Evolutionary conservation across 129 eudicot species (phyloP).

Genomic region (Flaveria sonorensis): DNA sequence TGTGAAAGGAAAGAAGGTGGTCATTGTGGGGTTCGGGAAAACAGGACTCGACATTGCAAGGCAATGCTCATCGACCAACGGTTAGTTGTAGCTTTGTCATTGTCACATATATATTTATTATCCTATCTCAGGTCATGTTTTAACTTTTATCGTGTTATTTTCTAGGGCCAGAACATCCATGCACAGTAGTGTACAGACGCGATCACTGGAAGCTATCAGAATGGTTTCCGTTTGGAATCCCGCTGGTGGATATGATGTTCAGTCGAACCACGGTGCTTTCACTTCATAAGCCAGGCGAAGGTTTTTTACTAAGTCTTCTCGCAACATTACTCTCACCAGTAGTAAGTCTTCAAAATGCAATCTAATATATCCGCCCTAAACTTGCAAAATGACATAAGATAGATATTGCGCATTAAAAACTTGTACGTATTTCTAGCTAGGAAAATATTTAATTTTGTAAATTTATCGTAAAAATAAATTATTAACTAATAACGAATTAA

Average conservation of each 20-base stretch:
- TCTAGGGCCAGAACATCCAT: slow-evolving; percentile 11
- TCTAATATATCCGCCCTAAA: too few species aligned
- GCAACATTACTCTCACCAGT: slow-evolving; percentile 11
- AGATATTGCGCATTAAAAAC: too few species aligned
- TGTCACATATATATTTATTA: neutral
- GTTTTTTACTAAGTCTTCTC: neutral
- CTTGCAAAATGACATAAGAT: too few species aligned
- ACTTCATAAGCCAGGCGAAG: slow-evolving; percentile 6
- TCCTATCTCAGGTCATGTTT: neutral
- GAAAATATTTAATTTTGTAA: too few species aligned
- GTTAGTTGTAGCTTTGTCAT: neutral
- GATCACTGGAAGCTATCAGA: slow-evolving; percentile 3
- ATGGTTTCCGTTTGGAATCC: slow-evolving; percentile 1
- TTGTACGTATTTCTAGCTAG: too few species aligned
- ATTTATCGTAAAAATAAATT: too few species aligned
- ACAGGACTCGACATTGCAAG: slow-evolving; percentile 10
- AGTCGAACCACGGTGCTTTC: slow-evolving; percentile 3
- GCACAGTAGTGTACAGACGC: neutral
- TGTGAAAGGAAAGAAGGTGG: slow-evolving; percentile 12
- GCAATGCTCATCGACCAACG: neutral
- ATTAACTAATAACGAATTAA: too few species aligned
- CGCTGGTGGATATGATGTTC: neutral
- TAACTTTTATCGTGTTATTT: neutral
- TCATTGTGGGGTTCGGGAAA: slow-evolving; percentile 9
- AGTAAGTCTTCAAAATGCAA: neutral